Conservation (phyloP, 169 alveolate species). For the Plasmodium knowlesi region DNA sequence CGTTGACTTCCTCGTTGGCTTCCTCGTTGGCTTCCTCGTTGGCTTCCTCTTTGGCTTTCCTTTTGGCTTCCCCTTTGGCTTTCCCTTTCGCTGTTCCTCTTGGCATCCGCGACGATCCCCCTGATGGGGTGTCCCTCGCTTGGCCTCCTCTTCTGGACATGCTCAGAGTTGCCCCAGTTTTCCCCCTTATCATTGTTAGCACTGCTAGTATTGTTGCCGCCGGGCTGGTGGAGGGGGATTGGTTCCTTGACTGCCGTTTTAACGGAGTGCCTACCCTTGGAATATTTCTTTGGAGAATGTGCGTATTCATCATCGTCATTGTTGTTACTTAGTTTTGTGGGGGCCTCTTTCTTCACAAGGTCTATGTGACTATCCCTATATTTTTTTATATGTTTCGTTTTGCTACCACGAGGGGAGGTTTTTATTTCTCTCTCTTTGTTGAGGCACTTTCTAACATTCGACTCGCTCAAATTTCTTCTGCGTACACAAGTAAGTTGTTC, state of each 20-base stretch:
- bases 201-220: not conserved
- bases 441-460: not conserved
- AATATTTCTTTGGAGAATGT: not conserved
- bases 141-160: not conserved
- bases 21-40: not conserved
- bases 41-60: not conserved
- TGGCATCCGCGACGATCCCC: not conserved
- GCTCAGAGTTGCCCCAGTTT: not conserved
- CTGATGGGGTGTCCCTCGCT: not conserved
- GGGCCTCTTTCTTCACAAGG: not conserved
- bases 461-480: slow-evolving; percentile 53
- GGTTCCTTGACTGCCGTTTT: not conserved
- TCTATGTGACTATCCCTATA: not conserved
- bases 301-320: not conserved
- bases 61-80: not conserved
- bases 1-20: not conserved
- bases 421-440: not conserved
- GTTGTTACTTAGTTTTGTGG: not conserved
- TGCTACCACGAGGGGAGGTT: not conserved
- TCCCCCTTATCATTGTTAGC: not conserved
- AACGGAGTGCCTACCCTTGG: not conserved
- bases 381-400: not conserved
- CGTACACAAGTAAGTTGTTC: not conserved
- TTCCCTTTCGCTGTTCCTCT: not conserved
- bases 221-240: not conserved